Conservation (phyloP, 257 asterid genomes). For the Orobanche coerulescens region DNA sequence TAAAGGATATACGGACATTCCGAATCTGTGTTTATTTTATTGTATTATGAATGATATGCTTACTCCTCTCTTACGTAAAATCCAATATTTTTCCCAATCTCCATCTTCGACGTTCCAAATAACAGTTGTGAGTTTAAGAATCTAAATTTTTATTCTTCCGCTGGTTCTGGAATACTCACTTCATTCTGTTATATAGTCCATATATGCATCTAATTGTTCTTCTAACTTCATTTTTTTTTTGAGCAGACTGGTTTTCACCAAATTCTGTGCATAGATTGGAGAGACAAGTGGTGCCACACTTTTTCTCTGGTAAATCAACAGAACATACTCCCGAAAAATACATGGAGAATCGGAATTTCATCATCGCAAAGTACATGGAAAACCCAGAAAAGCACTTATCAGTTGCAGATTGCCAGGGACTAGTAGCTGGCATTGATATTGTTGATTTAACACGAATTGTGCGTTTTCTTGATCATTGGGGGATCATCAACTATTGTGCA, state of each 20-base stretch:
- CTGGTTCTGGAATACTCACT: not conserved
- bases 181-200: not conserved
- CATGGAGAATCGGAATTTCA: conserved; percentile 52
- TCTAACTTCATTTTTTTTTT: not conserved
- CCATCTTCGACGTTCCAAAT: not conserved
- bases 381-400: conserved; percentile 50
- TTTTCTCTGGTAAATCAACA: conserved; percentile 59
- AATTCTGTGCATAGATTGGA: conserved; percentile 64
- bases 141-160: not conserved
- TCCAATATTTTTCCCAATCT: not conserved
- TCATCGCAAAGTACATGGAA: conserved; percentile 66
- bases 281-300: conserved; percentile 81
- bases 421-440: conserved; percentile 37
- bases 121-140: not conserved
- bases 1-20: not conserved
- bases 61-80: not conserved
- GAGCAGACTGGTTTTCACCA: conserved; percentile 73
- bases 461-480: conserved; percentile 77
- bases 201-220: not conserved
- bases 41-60: not conserved
- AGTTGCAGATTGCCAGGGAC: conserved; percentile 41
- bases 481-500: conserved; percentile 65
- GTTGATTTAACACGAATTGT: conserved; percentile 53
- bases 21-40: not conserved
- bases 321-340: conserved; percentile 59